Evolutionary conservation across 495 filamentous ascomycete genomes (phyloP), one percentile per base, ranked within the genome.

Genomic region (Chlorociboria aeruginascens): DNA sequence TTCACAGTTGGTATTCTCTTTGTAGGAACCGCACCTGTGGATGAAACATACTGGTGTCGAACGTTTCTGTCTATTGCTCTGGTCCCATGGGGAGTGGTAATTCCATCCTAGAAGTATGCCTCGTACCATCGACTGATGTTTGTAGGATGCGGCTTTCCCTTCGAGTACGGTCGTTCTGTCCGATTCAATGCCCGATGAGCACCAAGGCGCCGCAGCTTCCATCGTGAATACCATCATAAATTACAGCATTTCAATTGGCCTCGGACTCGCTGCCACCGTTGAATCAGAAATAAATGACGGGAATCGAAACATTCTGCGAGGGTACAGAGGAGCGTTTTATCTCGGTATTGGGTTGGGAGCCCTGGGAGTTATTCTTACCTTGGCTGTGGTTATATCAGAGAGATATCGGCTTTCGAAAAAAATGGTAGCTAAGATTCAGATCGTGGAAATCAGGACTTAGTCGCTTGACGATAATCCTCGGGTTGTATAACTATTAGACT

Each of bases 201-300:
- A 83, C 54, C 79, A 86, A 58, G 81, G 81, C 7, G 65, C 82
- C 8, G 78, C 74, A 3, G 77, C 76, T 0, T 73, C 67, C n/a
- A 59, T 88, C 17, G 74, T 84, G 11, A 78, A 66, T 37, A 83
- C 79, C 0, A 64, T 78, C 6, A 73, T 83, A 40, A 83, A 85
- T 48, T 86, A 85, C 50, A 71, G 66, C 38, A 81, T 86, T 46
- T 75, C 72, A 0, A 55, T 84, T n/a, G 79, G 79, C 0, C 57
- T 86, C 7, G 82, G 82, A 0, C 65, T 85, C 43, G 81, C 79
- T 0, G 80, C 78, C 0, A 83, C 77, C 0, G 69, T 83, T 6
- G 75, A 86, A 55, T 57, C 56, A 7, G 61, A 76, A n/a, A 69
- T 78, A n/a, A 73, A 69, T 43, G 49, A 59, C 43, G 64, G 62